A percentile compares a stretch with the other conserved stretches of the same genome.
Conservation (phyloP, 257 asterid species). For the Fraxinus pennsylvanica region DNA sequence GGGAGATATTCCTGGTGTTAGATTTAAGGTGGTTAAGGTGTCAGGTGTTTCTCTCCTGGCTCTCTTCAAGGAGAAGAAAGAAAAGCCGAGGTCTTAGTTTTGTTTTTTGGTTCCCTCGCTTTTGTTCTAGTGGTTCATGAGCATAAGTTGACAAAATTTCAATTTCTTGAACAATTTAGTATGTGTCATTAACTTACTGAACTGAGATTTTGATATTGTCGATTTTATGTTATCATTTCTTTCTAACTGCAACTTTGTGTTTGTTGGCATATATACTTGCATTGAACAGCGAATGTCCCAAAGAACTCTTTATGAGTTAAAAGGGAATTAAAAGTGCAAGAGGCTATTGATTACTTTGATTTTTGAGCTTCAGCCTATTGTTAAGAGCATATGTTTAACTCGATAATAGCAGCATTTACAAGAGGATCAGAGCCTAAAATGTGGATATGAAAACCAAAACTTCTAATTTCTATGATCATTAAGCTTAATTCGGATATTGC, state of each 20-base stretch:
- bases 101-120: neutral
- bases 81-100: constrained; percentile 66
- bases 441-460: too few species aligned
- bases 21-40: constrained; percentile 88
- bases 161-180: constrained; percentile 20
- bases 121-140: constrained; percentile 1
- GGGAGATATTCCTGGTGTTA: constrained; percentile 86
- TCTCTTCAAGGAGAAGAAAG: constrained; percentile 73
- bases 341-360: too few species aligned
- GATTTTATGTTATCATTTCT: neutral
- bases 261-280: neutral
- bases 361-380: too few species aligned
- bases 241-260: neutral
- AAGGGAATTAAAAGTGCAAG: neutral
- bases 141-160: constrained; percentile 14
- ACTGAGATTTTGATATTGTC: constrained; percentile 24
- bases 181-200: constrained; percentile 24
- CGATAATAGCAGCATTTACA: too few species aligned
- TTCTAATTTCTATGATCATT: too few species aligned
- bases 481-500: too few species aligned
- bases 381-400: too few species aligned
- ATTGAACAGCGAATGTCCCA: too few species aligned
- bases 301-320: neutral
- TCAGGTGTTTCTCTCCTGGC: constrained; percentile 78
- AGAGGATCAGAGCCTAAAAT: too few species aligned